Conservation (phyloP, 2,329 filamentous ascomycete genomes). For the Alternaria sp. region DNA sequence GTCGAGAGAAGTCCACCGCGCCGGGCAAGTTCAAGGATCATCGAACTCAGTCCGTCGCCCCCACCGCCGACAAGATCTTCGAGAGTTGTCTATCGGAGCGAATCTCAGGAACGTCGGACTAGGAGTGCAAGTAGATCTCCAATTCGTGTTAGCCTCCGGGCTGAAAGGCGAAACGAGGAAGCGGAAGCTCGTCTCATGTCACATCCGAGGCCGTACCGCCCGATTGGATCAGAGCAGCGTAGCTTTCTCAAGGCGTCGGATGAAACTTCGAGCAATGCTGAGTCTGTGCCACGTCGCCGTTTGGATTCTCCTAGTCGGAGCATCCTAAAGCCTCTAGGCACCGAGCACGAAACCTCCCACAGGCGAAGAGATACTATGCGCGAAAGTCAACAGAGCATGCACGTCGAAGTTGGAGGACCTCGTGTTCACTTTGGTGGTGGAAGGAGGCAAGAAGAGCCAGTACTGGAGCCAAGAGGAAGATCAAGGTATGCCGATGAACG, state of each 20-base stretch:
- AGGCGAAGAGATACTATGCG: slow-evolving; percentile 22
- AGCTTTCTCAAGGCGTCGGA: slow-evolving; percentile 21
- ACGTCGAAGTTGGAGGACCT: slow-evolving; percentile 38
- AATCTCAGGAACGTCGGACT: slow-evolving; percentile 20
- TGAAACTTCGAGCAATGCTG: slow-evolving; percentile 22
- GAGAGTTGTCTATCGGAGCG: slow-evolving; percentile 19
- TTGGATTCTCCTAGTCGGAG: slow-evolving; percentile 24
- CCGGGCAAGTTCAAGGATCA: slow-evolving; percentile 22
- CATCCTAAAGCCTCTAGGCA: slow-evolving; percentile 31
- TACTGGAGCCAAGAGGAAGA: neutral
- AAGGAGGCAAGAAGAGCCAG: slow-evolving; percentile 1
- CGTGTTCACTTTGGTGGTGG: slow-evolving; percentile 39
- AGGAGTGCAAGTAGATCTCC: slow-evolving; percentile 22
- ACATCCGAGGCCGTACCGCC: slow-evolving; percentile 32
- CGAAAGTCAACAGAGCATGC: slow-evolving; percentile 34
- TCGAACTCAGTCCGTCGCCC: slow-evolving; percentile 34
- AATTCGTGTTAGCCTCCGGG: slow-evolving; percentile 4
- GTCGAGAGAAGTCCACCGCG: slow-evolving; percentile 9
- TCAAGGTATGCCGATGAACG: slow-evolving; percentile 11
- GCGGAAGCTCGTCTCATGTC: slow-evolving; percentile 32
- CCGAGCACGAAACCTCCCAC: slow-evolving; percentile 24
- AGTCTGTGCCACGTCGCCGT: slow-evolving; percentile 9
- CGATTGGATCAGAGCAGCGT: slow-evolving; percentile 28
- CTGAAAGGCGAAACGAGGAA: slow-evolving; percentile 19
- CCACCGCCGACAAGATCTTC: slow-evolving; percentile 24